phyloP scores from a whole-genome alignment of 352 stramenopile species.

The Albugo laibachii region DNA sequence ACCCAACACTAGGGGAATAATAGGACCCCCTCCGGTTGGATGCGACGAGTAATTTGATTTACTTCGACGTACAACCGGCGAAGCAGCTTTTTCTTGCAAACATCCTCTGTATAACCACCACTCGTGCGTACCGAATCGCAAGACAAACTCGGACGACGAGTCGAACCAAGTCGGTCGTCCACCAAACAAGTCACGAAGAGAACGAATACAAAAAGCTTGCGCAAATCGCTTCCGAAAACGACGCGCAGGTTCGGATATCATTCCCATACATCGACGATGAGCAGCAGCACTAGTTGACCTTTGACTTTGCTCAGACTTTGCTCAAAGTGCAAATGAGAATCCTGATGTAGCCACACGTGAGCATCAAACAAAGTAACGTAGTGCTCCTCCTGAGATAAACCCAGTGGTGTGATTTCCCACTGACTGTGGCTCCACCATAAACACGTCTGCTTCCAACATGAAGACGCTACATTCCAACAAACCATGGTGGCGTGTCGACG shows the following conservation, averaged over 20 bases:
- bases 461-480: constrained; percentile 1
- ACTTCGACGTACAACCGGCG: too few species aligned
- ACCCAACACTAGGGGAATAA: too few species aligned
- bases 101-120: too few species aligned
- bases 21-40: too few species aligned
- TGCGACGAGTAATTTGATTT: too few species aligned
- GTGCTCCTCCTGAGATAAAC: too few species aligned
- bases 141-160: too few species aligned
- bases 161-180: too few species aligned
- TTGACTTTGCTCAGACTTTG: not conserved
- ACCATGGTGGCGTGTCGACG: constrained; percentile 4
- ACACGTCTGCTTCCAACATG: constrained; percentile 1
- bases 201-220: too few species aligned
- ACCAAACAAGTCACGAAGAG: too few species aligned
- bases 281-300: not conserved
- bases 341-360: constrained; percentile 5
- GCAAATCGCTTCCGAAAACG: not conserved
- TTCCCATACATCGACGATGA: not conserved
- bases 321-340: not conserved
- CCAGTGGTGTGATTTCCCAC: constrained; percentile 3
- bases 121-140: too few species aligned
- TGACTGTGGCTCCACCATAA: constrained; percentile 4
- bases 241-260: not conserved
- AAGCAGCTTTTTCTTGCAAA: too few species aligned
- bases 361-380: not conserved